phyloP scores from a whole-genome alignment of 129 eudicot species.

The Helianthus annuus region DNA sequence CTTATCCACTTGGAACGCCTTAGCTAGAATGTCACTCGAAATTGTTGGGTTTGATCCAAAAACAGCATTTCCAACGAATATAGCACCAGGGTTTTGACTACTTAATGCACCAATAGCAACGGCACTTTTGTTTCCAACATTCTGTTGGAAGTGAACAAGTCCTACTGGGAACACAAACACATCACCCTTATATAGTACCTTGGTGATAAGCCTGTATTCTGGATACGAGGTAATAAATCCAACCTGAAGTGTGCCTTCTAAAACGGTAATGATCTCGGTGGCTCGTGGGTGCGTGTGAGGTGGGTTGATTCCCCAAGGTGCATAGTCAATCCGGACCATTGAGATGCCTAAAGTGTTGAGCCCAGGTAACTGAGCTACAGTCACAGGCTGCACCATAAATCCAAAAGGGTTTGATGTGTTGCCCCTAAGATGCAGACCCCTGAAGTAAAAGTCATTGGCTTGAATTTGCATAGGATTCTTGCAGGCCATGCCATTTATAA shows the following conservation, averaged over 20 bases:
- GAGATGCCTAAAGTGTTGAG: constrained; percentile 49
- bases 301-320: constrained; percentile 44
- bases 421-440: constrained; percentile 43
- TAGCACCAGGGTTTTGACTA: constrained; percentile 42
- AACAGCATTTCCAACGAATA: constrained; percentile 35
- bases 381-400: constrained; percentile 35
- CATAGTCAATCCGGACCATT: constrained; percentile 40
- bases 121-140: constrained; percentile 27
- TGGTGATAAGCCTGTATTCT: constrained; percentile 34
- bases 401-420: constrained; percentile 45
- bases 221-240: constrained; percentile 42
- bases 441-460: constrained; percentile 41
- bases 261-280: constrained; percentile 42
- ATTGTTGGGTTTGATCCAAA: constrained; percentile 41
- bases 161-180: constrained; percentile 47
- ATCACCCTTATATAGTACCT: constrained; percentile 36
- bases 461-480: constrained; percentile 38
- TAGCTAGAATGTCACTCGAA: constrained; percentile 31
- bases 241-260: constrained; percentile 42
- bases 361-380: constrained; percentile 41
- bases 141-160: constrained; percentile 45
- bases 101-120: constrained; percentile 44
- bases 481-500: constrained; percentile 41
- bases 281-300: constrained; percentile 49
- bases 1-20: constrained; percentile 44